Base-by-base conservation (phyloP, 306 rosid genomes). In the Carpinus viminea region DNA sequence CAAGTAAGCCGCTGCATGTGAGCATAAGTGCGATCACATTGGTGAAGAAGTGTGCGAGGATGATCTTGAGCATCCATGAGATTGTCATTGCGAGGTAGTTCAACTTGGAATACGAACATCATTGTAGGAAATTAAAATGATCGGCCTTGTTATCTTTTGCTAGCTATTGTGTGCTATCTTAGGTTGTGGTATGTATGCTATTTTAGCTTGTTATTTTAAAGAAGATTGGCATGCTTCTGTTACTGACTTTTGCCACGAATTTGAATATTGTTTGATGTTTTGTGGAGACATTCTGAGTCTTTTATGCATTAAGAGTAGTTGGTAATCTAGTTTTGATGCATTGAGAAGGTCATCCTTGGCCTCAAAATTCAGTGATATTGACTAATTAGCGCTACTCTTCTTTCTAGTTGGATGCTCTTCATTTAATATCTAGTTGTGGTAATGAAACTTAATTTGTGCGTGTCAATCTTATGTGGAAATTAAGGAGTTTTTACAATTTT, bases 321-420 rank as follows among this genome's bases (percentile, higher is more conserved):
- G 41, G 48, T 31, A 8, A 28, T 13, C n/a, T 55, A 8, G 60
- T n/a, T 28, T 77, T 53, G 70, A 38, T 65, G 12, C 36, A 8
- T 38, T 38, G 21, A 4, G 21, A 38, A 17, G 47, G 48, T 10
- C 47, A 16, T 85, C n/a, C 74, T 85, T 46, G 91, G 86, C 43
- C 83, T 83, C 65, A 88, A 85, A 70, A 80, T 83, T 26, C 52
- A 79, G 81, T 83, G 84, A 51, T 85, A 76, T 80, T 81, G 91
- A 12, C 77, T 18, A 28, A 28, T 28, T 7, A 7, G 47, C 4
- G 1, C 48, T 36, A 65, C 24, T 65, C 6, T 65, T 16, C 47
- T 7, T 65, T 65, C 70, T 65, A 36, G 46, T 3, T 65, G 7
- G 47, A 65, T 65, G 70, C 21, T 2, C 12, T 18, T 18, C 5